These are phyloP conservation scores for Melanogaster broomeanus DNA, from an alignment of 768 basidiomycete species.

Conservation along the genomic window DNA sequence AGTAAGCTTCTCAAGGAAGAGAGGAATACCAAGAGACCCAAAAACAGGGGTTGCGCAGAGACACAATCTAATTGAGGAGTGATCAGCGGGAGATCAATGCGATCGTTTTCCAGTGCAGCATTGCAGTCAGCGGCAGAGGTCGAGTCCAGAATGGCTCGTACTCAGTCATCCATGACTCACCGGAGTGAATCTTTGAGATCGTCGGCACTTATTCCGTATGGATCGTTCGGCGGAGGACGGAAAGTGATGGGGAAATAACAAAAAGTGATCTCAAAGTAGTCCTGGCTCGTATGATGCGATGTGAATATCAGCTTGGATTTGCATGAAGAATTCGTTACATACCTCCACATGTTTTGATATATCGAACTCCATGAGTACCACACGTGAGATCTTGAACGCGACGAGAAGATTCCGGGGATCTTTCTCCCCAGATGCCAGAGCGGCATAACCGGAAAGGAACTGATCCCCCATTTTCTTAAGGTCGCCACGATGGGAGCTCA, in stretches of 20 bases:
- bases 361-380: conserved; percentile 88
- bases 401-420: conserved; percentile 93
- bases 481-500: conserved; percentile 40
- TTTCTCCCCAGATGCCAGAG: conserved; percentile 92
- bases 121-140: background rate
- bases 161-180: conserved; percentile 36
- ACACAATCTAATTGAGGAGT: conserved; percentile 49
- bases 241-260: conserved; percentile 99
- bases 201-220: conserved; percentile 87
- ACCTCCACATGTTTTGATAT: conserved; percentile 77
- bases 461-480: conserved; percentile 69
- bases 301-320: background rate
- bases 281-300: conserved; percentile 44
- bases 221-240: conserved; percentile 90
- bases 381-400: conserved; percentile 86
- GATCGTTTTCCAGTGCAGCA: background rate
- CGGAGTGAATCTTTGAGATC: conserved; percentile 76
- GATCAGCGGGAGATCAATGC: background rate
- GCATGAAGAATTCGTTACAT: conserved; percentile 19
- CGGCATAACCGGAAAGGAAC: conserved; percentile 76
- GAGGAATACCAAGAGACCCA: conserved; percentile 79
- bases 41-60: conserved; percentile 80
- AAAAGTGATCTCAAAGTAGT: conserved; percentile 91
- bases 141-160: no score
- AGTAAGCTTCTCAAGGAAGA: conserved; percentile 90